Evolutionary conservation across 768 basidiomycete species (phyloP), one percentile per base, ranked within the genome.

Genomic region (Rhodocollybia butyracea): DNA sequence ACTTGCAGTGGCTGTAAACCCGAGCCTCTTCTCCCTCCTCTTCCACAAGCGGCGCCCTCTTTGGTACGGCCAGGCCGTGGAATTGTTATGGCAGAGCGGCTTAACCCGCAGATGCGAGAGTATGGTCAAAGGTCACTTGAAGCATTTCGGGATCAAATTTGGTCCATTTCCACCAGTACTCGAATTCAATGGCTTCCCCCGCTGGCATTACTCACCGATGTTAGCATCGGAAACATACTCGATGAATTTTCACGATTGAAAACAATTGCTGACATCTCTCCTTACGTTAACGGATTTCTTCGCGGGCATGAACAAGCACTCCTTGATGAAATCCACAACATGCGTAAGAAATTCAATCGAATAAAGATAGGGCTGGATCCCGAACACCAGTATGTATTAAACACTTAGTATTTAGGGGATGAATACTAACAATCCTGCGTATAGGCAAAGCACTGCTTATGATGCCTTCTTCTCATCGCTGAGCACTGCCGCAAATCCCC

Each of bases 391-490:
- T 30, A 46, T 3, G 22, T 46, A 5, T 26, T 24, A 11, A 38
- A 38, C 22, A 26, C 45, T 26, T 17, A 13, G 13, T 46, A 8
- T 26, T 40, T 66, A 60, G 30, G 57, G 59, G 63, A 53, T 19
- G 62, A 22, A 13, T 61, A 46, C 17, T 59, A 34, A 19, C 61
- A 55, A 24, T 60, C 58, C 40, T 56, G 61, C 1, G 21, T 2
- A 15, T 43, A 41, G 24, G 59, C 62, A 43, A 59, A 64, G 7
- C 59, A 59, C 11, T 15, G 26, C 21, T 57, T 24, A 2, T 26
- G 29, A n/a, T 46, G n/a, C n/a, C n/a, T n/a, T n/a, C n/a, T n/a
- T n/a, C n/a, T n/a, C n/a, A n/a, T n/a, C n/a, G n/a, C n/a, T n/a
- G n/a, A n/a, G n/a, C n/a, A n/a, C n/a, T n/a, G n/a, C n/a, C n/a